A percentile compares a stretch with the other conserved stretches of the same genome.
Conservation (phyloP, 768 basidiomycete genomes). For the Phylloporus arenicola region DNA sequence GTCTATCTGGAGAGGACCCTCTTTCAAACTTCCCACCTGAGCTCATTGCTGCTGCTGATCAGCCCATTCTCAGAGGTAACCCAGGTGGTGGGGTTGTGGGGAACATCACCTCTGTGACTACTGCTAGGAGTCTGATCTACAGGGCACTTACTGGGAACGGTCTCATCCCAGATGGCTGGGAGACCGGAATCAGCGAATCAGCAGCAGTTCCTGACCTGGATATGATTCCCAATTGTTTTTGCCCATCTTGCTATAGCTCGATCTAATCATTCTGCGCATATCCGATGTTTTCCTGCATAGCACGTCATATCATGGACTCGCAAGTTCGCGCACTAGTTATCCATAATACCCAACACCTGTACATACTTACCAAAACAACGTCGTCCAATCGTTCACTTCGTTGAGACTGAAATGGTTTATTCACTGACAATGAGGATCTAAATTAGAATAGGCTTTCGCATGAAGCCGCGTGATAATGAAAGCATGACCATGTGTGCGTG, state of each 20-base stretch:
- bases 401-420: not conserved
- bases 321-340: too few species aligned
- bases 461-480: slow-evolving; percentile 5
- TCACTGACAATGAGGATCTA: not conserved
- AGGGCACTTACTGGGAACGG: slow-evolving; percentile 24
- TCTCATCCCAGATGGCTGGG: slow-evolving; percentile 39
- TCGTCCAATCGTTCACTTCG: not conserved
- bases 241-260: slow-evolving; percentile 41
- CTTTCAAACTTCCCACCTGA: slow-evolving; percentile 30
- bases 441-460: slow-evolving; percentile 11
- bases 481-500: not conserved
- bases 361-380: not conserved
- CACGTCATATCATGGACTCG: not conserved
- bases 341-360: not conserved
- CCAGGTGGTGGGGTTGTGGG: slow-evolving; percentile 43
- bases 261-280: slow-evolving; percentile 29
- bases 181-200: slow-evolving; percentile 23
- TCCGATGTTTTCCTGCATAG: not conserved
- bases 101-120: slow-evolving; percentile 43
- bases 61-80: slow-evolving; percentile 49
- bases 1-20: not conserved
- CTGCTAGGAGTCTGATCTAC: slow-evolving; percentile 46
- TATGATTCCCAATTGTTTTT: slow-evolving; percentile 30
- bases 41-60: slow-evolving; percentile 42
- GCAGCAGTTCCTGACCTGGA: slow-evolving; percentile 18